A percentile compares a stretch with the other conserved stretches of the same genome.
Evolutionary conservation across 2,329 filamentous ascomycete species (phyloP).

Genomic region (Sphaerulina musiva): DNA sequence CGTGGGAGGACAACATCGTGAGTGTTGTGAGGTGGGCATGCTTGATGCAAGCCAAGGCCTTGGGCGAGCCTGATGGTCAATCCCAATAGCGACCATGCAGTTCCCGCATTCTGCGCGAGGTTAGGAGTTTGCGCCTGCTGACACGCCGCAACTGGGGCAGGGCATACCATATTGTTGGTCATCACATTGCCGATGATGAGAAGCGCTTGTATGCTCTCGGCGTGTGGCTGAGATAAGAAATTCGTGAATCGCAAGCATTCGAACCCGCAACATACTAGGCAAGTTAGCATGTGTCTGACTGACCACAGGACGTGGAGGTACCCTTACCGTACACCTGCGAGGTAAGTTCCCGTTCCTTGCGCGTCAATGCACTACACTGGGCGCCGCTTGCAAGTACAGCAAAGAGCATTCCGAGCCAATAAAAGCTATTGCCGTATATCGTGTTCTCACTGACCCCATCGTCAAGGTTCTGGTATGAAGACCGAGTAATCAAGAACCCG

Average conservation of each 20-base stretch:
- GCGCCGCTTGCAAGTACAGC: conserved; percentile 58
- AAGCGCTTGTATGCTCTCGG: conserved; percentile 57
- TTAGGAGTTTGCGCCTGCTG: conserved; percentile 32
- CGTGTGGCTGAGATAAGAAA: conserved; percentile 55
- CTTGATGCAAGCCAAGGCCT: conserved; percentile 54
- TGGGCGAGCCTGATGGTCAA: conserved; percentile 56
- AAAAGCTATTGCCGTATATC: conserved; percentile 53
- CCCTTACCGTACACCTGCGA: conserved; percentile 56
- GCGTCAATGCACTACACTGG: conserved; percentile 52
- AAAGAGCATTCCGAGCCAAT: conserved; percentile 55
- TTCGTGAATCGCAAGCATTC: conserved; percentile 59
- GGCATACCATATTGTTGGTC: conserved; percentile 31
- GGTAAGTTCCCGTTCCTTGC: conserved; percentile 56
- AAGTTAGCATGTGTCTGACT: not conserved
- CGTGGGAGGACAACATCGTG: conserved; percentile 40
- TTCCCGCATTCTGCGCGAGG: conserved; percentile 48
- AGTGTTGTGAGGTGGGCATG: conserved; percentile 49
- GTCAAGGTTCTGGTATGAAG: conserved; percentile 35
- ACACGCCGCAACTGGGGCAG: conserved; percentile 6
- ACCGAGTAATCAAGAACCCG: conserved; percentile 48
- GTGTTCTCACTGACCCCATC: conserved; percentile 48
- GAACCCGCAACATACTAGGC: conserved; percentile 52
- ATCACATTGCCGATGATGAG: conserved; percentile 54
- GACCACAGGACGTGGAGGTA: not conserved
- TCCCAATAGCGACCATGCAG: conserved; percentile 55